phyloP scores from a whole-genome alignment of 305 asterid genomes.

The Fraxinus platypoda region DNA sequence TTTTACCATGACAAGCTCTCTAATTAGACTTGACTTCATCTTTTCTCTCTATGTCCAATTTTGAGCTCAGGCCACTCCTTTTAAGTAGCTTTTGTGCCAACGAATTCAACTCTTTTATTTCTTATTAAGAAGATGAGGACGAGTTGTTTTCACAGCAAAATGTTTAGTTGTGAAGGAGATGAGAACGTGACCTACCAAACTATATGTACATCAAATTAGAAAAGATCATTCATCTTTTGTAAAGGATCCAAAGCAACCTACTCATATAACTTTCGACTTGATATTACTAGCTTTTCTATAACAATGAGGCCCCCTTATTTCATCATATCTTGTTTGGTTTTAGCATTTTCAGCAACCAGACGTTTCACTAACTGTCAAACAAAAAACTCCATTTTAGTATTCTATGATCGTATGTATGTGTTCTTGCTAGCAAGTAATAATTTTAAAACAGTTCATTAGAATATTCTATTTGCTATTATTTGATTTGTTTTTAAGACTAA shows the following conservation, averaged over 20 bases:
- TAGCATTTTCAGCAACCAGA: slow-evolving; percentile 12
- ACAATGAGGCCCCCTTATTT: slow-evolving; percentile 16
- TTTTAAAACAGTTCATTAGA: not conserved
- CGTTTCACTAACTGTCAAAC: slow-evolving; percentile 21
- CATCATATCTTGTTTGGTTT: slow-evolving; percentile 15
- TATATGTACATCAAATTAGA: not conserved
- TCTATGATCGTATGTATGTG: not conserved
- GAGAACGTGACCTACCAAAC: not conserved
- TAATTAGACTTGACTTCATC: not conserved
- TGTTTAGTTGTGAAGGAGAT: not conserved
- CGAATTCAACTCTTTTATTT: not conserved
- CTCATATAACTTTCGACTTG: not conserved
- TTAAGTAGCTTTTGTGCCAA: not conserved
- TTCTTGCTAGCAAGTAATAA: not conserved
- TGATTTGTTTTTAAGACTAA: not conserved
- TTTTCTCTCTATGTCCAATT: not conserved
- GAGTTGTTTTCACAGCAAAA: not conserved
- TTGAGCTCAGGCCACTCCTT: not conserved
- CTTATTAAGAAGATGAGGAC: not conserved
- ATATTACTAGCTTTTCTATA: not conserved
- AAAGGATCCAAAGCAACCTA: slow-evolving; percentile 26
- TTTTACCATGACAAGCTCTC: not conserved
- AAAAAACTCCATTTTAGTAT: not conserved
- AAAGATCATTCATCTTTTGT: not conserved
- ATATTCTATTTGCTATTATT: not conserved